Evolutionary conservation across 352 stramenopile species (phyloP).

Genomic region (Peronospora belbahrii): DNA sequence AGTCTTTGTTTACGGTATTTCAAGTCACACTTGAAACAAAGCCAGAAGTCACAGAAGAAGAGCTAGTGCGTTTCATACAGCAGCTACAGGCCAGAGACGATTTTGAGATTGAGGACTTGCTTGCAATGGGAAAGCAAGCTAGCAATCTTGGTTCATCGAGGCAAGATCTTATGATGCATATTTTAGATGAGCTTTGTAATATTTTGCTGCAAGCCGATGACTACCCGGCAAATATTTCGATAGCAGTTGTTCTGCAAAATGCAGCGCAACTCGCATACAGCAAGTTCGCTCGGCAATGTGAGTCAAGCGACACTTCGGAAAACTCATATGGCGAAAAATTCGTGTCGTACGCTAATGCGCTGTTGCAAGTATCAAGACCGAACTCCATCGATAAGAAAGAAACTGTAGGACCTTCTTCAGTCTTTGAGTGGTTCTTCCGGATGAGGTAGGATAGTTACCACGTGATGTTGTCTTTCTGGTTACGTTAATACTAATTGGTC

Average conservation of each 20-base stretch:
- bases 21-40: constrained; percentile 29
- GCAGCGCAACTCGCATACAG: constrained; percentile 54
- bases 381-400: neutral
- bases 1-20: constrained; percentile 53
- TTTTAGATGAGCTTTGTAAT: constrained; percentile 51
- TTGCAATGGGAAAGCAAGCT: constrained; percentile 42
- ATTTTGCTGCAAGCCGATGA: constrained; percentile 8
- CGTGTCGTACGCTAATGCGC: constrained; percentile 29
- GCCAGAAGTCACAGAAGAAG: constrained; percentile 4
- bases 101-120: constrained; percentile 55
- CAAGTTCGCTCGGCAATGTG: constrained; percentile 14
- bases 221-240: constrained; percentile 15
- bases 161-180: constrained; percentile 32
- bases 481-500: neutral
- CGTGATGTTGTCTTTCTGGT: neutral
- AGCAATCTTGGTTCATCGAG: constrained; percentile 19
- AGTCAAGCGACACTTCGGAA: constrained; percentile 1
- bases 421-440: constrained; percentile 72
- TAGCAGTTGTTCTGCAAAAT: constrained; percentile 51
- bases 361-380: constrained; percentile 27
- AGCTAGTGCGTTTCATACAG: constrained; percentile 20
- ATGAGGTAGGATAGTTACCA: constrained; percentile 41
- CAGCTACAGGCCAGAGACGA: constrained; percentile 44
- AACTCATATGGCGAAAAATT: constrained; percentile 32
- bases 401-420: constrained; percentile 30